Conservation (phyloP, 75 land plant species). For the Picea sitchensis region DNA sequence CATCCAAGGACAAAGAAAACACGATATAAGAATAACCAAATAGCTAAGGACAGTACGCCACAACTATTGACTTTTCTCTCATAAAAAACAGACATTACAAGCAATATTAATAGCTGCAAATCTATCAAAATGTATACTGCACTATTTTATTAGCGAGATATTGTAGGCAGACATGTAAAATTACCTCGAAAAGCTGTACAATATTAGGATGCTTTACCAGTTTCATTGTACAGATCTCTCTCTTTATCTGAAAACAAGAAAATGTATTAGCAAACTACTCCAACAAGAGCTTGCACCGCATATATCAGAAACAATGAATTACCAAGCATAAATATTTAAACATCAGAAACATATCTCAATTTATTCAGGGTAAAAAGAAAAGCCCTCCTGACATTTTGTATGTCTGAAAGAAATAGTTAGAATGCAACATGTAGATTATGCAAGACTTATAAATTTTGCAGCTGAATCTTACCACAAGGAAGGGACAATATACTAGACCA, state of each 20-base stretch:
- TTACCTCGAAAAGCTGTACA: slow-evolving; percentile 25
- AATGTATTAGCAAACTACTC: not conserved
- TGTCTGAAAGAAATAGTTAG: not conserved
- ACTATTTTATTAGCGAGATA: not conserved
- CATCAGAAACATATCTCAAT: not conserved
- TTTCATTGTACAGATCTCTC: slow-evolving; percentile 24
- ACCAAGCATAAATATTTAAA: not conserved
- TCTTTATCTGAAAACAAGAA: slow-evolving; percentile 18
- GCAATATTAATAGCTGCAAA: not conserved
- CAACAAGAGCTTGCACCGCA: too few relatives aligned
- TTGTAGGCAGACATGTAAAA: not conserved
- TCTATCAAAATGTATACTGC: not conserved
- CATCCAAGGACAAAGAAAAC: not conserved
- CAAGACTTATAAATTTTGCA: not conserved
- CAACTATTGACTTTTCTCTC: not conserved
- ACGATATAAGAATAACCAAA: not conserved
- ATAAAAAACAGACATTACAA: not conserved
- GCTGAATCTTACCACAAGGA: not conserved
- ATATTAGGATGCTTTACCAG: slow-evolving; percentile 27
- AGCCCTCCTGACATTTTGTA: not conserved
- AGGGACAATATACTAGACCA: too few relatives aligned
- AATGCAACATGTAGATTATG: not conserved
- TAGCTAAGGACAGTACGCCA: not conserved
- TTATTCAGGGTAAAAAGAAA: not conserved
- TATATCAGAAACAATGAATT: slow-evolving; percentile 2